phyloP scores from a whole-genome alignment of 805 yeast species.

The Candida chauliodis region DNA sequence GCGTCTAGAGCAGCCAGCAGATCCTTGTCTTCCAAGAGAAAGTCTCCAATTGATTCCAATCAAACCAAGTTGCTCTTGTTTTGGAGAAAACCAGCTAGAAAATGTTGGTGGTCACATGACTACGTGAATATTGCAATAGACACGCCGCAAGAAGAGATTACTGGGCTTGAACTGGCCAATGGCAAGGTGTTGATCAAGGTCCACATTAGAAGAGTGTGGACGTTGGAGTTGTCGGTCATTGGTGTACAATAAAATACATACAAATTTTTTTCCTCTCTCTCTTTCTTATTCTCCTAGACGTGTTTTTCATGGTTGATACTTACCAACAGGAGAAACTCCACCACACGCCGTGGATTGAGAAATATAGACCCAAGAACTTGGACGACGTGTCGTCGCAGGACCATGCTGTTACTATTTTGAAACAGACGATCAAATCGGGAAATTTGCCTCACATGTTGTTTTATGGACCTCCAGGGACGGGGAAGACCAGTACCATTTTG shows the following conservation, averaged over 20 bases:
- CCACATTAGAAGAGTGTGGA: slow-evolving; percentile 95
- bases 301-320: slow-evolving; percentile 9
- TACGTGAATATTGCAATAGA: slow-evolving; percentile 43
- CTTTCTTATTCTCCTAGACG: slow-evolving; percentile 2
- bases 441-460: slow-evolving; percentile 90
- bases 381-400: slow-evolving; percentile 91
- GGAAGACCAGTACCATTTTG: slow-evolving; percentile 83
- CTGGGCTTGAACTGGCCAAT: slow-evolving; percentile 11
- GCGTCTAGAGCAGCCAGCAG: slow-evolving; percentile 55
- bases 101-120: slow-evolving; percentile 95
- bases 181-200: slow-evolving; percentile 48
- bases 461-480: slow-evolving; percentile 94
- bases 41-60: slow-evolving; percentile 33
- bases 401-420: slow-evolving; percentile 79
- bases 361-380: slow-evolving; percentile 83
- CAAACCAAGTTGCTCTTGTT: slow-evolving; percentile 71
- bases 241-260: slow-evolving; percentile 57
- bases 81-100: slow-evolving; percentile 98
- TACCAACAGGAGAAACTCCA: slow-evolving; percentile 43
- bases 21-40: slow-evolving; percentile 51
- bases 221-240: slow-evolving; percentile 84
- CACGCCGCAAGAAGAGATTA: slow-evolving; percentile 13
- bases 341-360: slow-evolving; percentile 89
- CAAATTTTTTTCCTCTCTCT: neutral
- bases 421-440: slow-evolving; percentile 71